These are phyloP conservation scores for Byssoonygena ceratinophila DNA, from an alignment of 2,329 filamentous ascomycete genomes.

Conservation along the genomic window DNA sequence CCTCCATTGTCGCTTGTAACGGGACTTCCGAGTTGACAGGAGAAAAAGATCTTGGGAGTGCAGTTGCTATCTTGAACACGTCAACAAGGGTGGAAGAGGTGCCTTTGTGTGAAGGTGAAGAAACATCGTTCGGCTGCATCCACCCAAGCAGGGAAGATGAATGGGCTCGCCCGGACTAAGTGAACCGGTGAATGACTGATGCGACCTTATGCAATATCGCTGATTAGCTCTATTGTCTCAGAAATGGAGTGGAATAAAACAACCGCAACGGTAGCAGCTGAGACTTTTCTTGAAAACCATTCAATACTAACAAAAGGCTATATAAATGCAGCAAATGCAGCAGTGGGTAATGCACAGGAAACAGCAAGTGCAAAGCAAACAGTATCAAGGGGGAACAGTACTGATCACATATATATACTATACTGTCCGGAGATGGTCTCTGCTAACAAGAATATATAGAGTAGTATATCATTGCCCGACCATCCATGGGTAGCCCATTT, in stretches of 20 bases:
- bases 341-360: background rate
- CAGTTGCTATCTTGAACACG: conserved; percentile 36
- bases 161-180: conserved; percentile 1
- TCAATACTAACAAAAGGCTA: conserved; percentile 5
- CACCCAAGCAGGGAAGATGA: conserved; percentile 19
- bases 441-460: background rate
- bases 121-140: conserved; percentile 38
- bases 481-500: background rate
- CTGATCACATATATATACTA: conserved; percentile 3
- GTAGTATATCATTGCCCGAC: background rate
- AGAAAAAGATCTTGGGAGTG: conserved; percentile 33
- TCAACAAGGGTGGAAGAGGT: conserved; percentile 34
- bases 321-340: background rate
- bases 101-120: conserved; percentile 25
- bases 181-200: conserved; percentile 4
- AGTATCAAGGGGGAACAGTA: conserved; percentile 1
- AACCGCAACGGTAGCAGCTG: background rate
- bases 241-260: background rate
- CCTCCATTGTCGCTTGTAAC: conserved; percentile 24
- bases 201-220: background rate
- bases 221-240: conserved; percentile 7
- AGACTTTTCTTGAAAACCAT: background rate
- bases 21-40: conserved; percentile 24
- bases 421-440: background rate
- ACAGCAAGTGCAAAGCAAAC: background rate